Evolutionary conservation across 1,139 yeast genomes (phyloP).

Genomic region (Candida pseudoviswanathii): DNA sequence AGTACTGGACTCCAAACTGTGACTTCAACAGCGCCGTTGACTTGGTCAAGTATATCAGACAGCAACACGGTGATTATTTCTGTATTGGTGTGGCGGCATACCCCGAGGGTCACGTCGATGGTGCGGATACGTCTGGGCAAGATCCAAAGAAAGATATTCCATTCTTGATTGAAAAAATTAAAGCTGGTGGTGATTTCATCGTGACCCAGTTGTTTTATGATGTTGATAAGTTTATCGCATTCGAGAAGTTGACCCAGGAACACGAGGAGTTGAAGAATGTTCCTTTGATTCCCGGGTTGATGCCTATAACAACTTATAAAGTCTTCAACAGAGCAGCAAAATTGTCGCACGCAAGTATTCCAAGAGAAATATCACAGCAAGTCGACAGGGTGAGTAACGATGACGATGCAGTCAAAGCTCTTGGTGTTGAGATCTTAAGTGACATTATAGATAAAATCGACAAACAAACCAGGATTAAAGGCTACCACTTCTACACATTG

Average conservation of each 20-base stretch:
- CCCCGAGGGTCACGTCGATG: conserved; percentile 95
- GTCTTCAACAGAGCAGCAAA: conserved; percentile 88
- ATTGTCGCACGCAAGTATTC: conserved; percentile 87
- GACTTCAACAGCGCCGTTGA: conserved; percentile 80
- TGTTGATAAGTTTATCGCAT: conserved; percentile 42
- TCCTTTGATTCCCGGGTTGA: conserved; percentile 84
- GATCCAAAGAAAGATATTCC: conserved; percentile 68
- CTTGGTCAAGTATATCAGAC: conserved; percentile 73
- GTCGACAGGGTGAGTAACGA: conserved; percentile 64
- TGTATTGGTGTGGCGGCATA: conserved; percentile 93
- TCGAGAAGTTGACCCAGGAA: conserved; percentile 33
- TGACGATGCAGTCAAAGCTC: conserved; percentile 81
- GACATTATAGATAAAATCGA: conserved; percentile 64
- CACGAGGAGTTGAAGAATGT: conserved; percentile 44
- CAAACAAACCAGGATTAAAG: conserved; percentile 55
- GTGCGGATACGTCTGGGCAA: conserved; percentile 64
- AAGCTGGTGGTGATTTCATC: conserved; percentile 50
- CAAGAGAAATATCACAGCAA: conserved; percentile 43
- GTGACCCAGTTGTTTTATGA: conserved; percentile 50
- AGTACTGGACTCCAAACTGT: conserved; percentile 59
- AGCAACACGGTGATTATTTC: conserved; percentile 70
- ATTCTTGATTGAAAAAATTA: conserved; percentile 56
- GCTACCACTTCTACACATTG: conserved; percentile 88
- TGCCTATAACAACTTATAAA: conserved; percentile 93
- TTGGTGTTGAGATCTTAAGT: conserved; percentile 76